Conservation (phyloP, 1,139 yeast species). For the Diutina ranongensis region DNA sequence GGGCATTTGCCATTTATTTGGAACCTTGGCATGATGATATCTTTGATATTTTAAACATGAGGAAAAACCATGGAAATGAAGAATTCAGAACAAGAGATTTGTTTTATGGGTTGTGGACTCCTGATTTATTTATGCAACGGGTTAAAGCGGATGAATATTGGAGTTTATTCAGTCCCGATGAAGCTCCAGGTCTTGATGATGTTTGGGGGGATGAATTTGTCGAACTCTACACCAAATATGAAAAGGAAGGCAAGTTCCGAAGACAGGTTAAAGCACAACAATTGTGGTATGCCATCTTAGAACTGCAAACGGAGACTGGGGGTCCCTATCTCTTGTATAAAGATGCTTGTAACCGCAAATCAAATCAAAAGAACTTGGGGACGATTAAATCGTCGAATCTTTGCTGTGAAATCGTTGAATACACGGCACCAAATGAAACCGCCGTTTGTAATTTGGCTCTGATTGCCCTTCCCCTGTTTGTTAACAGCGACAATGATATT, state of each 20-base stretch:
- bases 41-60: conserved; percentile 70
- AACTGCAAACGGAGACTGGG: conserved; percentile 89
- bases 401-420: conserved; percentile 87
- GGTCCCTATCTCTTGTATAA: conserved; percentile 87
- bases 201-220: conserved; percentile 77
- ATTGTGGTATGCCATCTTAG: conserved; percentile 78
- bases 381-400: conserved; percentile 78
- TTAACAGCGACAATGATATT: conserved; percentile 22
- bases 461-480: conserved; percentile 68
- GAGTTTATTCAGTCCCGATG: conserved; percentile 83
- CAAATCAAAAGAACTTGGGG: conserved; percentile 82
- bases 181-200: conserved; percentile 75
- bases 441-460: conserved; percentile 91
- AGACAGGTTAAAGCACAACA: conserved; percentile 73
- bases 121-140: conserved; percentile 83
- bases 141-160: conserved; percentile 70
- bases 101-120: conserved; percentile 87
- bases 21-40: conserved; percentile 93
- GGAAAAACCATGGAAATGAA: conserved; percentile 88
- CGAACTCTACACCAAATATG: conserved; percentile 58
- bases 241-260: conserved; percentile 52
- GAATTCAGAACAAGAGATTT: conserved; percentile 84
- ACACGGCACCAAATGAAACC: conserved; percentile 77
- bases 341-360: conserved; percentile 75
- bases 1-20: conserved; percentile 79